phyloP scores from a whole-genome alignment of 2,329 filamentous ascomycete species.

The Penicillium sp. region DNA sequence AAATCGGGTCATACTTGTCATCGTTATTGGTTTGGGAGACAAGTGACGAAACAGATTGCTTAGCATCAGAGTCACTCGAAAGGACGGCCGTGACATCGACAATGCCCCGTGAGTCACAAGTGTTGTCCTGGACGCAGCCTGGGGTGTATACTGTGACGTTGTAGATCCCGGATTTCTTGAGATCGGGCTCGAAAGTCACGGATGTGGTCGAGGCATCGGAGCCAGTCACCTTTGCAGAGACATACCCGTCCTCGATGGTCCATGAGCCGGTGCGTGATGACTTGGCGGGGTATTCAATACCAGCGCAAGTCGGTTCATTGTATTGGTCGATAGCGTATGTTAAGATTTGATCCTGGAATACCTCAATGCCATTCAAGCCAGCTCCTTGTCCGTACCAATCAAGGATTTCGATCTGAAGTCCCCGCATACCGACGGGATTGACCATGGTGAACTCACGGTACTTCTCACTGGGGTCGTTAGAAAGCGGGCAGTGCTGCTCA shows the following conservation, averaged over 20 bases:
- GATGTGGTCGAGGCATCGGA: constrained; percentile 57
- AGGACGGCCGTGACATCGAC: constrained; percentile 77
- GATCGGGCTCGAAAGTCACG: constrained; percentile 69
- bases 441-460: constrained; percentile 93
- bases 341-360: constrained; percentile 81
- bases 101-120: constrained; percentile 70
- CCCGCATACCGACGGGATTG: constrained; percentile 80
- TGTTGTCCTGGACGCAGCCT: constrained; percentile 75
- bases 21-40: constrained; percentile 90
- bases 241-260: constrained; percentile 68
- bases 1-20: constrained; percentile 94
- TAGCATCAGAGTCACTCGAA: constrained; percentile 47
- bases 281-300: constrained; percentile 59
- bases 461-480: constrained; percentile 58
- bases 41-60: constrained; percentile 54
- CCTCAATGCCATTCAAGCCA: constrained; percentile 78
- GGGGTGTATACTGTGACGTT: constrained; percentile 88
- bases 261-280: constrained; percentile 72
- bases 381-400: constrained; percentile 83
- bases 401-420: constrained; percentile 78
- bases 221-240: constrained; percentile 64
- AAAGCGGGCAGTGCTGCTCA: constrained; percentile 80
- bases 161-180: constrained; percentile 87
- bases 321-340: constrained; percentile 80
- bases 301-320: constrained; percentile 80